Evolutionary conservation across 208 protist genomes (phyloP).

Genomic region (Borovskyia barvae): DNA sequence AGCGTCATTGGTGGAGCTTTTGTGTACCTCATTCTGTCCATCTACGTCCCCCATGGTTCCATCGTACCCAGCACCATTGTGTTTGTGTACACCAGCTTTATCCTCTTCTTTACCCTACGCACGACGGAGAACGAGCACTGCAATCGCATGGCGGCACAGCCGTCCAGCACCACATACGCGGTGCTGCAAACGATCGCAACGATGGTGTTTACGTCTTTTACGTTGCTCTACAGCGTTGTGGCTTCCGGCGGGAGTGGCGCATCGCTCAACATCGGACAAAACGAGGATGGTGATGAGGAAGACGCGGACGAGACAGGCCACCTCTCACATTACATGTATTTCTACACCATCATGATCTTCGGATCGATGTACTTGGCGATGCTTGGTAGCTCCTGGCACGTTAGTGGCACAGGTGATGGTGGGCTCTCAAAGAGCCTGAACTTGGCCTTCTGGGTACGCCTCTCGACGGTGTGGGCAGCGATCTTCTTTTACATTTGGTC

Average conservation of each 20-base stretch:
- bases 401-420: constrained; percentile 61
- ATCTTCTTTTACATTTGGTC: constrained; percentile 91
- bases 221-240: constrained; percentile 75
- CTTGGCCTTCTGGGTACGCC: constrained; percentile 90
- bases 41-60: constrained; percentile 85
- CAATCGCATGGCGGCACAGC: constrained; percentile 44
- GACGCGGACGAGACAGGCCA: constrained; percentile 78
- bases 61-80: constrained; percentile 92
- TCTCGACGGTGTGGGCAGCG: constrained; percentile 80
- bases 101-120: constrained; percentile 88
- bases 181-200: constrained; percentile 49
- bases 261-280: constrained; percentile 47
- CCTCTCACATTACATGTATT: constrained; percentile 89
- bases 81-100: constrained; percentile 83
- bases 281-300: constrained; percentile 77
- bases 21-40: constrained; percentile 77
- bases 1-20: constrained; percentile 71
- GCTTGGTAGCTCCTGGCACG: constrained; percentile 91
- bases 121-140: constrained; percentile 56
- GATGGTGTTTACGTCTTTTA: constrained; percentile 52
- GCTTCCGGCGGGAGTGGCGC: constrained; percentile 63
- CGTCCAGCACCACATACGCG: constrained; percentile 39
- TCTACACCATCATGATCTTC: constrained; percentile 93
- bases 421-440: constrained; percentile 45
- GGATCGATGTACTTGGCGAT: constrained; percentile 94